Conservation (phyloP, 2,329 filamentous ascomycete genomes). For the Apiospora koreana region DNA sequence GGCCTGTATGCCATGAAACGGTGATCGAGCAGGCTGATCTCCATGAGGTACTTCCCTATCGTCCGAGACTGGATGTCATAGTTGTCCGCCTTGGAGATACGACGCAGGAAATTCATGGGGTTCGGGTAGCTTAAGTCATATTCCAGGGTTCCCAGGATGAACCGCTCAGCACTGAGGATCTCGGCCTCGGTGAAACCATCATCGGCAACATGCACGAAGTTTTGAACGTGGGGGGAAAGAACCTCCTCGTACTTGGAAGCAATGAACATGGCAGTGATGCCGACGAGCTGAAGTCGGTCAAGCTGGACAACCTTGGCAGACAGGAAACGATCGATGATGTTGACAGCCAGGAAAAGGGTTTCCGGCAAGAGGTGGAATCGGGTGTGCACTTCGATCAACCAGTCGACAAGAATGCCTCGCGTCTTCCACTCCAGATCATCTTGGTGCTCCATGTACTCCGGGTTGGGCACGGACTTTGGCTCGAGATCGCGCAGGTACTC, state of each 20-base stretch:
- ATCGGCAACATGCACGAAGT: slow-evolving; percentile 96
- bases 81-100: slow-evolving; percentile 98
- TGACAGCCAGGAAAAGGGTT: slow-evolving; percentile 94
- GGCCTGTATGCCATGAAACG: slow-evolving; percentile 89
- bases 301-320: slow-evolving; percentile 94
- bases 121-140: slow-evolving; percentile 99
- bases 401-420: slow-evolving; percentile 94
- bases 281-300: slow-evolving; percentile 92
- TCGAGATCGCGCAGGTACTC: slow-evolving; percentile 92
- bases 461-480: slow-evolving; percentile 76
- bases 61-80: slow-evolving; percentile 98
- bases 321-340: slow-evolving; percentile 97
- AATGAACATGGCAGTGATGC: slow-evolving; percentile 99
- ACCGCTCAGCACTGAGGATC: slow-evolving; percentile 95
- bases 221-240: slow-evolving; percentile 91
- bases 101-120: slow-evolving; percentile 98
- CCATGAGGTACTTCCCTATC: slow-evolving; percentile 95
- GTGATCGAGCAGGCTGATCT: slow-evolving; percentile 94
- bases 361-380: slow-evolving; percentile 94
- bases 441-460: slow-evolving; percentile 93
- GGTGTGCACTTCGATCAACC: slow-evolving; percentile 97
- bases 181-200: slow-evolving; percentile 94
- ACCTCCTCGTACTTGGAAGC: slow-evolving; percentile 99
- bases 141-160: slow-evolving; percentile 85
- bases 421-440: slow-evolving; percentile 98